Conservation (phyloP, 129 eudicot species). For the Escallonia herrerae region DNA sequence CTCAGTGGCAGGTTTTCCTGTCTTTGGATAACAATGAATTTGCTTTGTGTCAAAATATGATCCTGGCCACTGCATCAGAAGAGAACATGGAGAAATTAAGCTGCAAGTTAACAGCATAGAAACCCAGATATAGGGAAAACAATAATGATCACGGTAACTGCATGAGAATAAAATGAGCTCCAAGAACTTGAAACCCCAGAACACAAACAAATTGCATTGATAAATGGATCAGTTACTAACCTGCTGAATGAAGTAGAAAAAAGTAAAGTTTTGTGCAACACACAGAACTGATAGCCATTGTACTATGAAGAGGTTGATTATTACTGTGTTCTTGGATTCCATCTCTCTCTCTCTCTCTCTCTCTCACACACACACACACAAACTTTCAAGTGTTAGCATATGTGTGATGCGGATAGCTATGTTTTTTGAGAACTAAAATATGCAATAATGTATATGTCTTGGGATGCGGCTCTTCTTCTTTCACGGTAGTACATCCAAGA, state of each 20-base stretch:
- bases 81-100: neutral
- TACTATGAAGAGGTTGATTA: conserved; percentile 9
- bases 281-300: conserved; percentile 12
- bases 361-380: too few species aligned
- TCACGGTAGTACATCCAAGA: too few species aligned
- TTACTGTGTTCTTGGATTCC: neutral
- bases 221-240: conserved; percentile 8
- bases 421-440: too few species aligned
- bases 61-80: conserved; percentile 53
- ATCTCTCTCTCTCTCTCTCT: neutral
- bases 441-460: too few species aligned
- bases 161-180: neutral
- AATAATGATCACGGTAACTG: neutral
- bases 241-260: conserved; percentile 50
- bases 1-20: conserved; percentile 42
- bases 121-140: neutral
- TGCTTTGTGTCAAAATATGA: conserved; percentile 34
- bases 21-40: conserved; percentile 35
- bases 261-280: conserved; percentile 29
- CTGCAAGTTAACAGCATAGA: neutral
- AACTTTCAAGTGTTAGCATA: too few species aligned
- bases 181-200: neutral
- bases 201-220: neutral
- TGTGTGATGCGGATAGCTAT: too few species aligned
- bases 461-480: too few species aligned